phyloP scores from a whole-genome alignment of 164 flowering plant genomes.

The Aristolochia fimbriata region DNA sequence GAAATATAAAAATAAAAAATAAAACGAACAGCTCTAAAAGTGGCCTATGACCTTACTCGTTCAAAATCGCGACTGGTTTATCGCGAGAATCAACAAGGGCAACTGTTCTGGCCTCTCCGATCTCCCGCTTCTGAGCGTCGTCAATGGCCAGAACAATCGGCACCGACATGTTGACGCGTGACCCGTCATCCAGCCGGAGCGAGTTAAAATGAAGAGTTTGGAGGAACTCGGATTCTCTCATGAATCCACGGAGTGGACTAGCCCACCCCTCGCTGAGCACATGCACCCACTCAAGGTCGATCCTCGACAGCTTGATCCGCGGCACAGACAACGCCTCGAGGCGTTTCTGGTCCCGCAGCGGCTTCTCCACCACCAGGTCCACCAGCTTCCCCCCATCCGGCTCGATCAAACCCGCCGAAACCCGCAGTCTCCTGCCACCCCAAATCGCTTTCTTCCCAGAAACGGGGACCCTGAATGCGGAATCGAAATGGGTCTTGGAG shows the following conservation, averaged over 20 bases:
- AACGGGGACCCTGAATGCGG: constrained; percentile 2
- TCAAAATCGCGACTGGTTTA: constrained; percentile 58
- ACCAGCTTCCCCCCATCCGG: constrained; percentile 91
- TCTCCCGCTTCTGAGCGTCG: constrained; percentile 49
- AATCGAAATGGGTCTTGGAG: constrained; percentile 12
- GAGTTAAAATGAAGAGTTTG: constrained; percentile 98
- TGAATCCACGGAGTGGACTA: constrained; percentile 52
- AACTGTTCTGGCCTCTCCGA: constrained; percentile 50
- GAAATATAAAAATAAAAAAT: neutral
- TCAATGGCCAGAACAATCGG: constrained; percentile 90
- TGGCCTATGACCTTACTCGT: constrained; percentile 35
- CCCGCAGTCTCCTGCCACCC: constrained; percentile 8
- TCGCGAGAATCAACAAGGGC: constrained; percentile 56
- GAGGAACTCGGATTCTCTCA: constrained; percentile 98
- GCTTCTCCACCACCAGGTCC: constrained; percentile 49
- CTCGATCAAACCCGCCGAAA: constrained; percentile 54
- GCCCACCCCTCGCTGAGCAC: constrained; percentile 50
- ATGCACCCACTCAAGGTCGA: constrained; percentile 91
- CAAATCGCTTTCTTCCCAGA: constrained; percentile 5
- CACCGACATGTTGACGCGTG: constrained; percentile 90
- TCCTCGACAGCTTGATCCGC: constrained; percentile 43
- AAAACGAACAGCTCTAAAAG: no score
- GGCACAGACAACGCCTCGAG: constrained; percentile 48
- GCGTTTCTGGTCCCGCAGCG: constrained; percentile 29
- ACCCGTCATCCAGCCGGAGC: constrained; percentile 68